phyloP scores from a whole-genome alignment of 192 early-diverging fungal species.

The Coemansia sp. region DNA sequence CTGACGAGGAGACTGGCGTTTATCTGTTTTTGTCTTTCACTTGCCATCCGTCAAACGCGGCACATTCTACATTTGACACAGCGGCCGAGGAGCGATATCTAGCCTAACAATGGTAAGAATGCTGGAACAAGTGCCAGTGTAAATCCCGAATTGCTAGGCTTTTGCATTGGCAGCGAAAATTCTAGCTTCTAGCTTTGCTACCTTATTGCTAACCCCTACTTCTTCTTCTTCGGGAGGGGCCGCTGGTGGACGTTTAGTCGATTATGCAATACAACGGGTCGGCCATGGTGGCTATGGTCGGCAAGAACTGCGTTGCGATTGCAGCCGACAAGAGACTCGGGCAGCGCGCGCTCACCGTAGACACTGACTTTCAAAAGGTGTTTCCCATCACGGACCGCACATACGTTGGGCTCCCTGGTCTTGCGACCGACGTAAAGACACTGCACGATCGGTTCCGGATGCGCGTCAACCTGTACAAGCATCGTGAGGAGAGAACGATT shows the following conservation, averaged over 20 bases:
- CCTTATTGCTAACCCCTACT: neutral
- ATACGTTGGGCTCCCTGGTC: slow-evolving; percentile 87
- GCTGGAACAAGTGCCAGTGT: neutral
- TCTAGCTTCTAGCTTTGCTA: neutral
- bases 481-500: slow-evolving; percentile 94
- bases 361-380: slow-evolving; percentile 93
- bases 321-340: slow-evolving; percentile 94
- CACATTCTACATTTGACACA: slow-evolving; percentile 4
- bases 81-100: neutral
- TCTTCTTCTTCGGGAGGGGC: neutral
- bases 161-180: neutral
- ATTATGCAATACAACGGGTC: slow-evolving; percentile 95
- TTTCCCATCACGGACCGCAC: slow-evolving; percentile 82
- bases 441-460: slow-evolving; percentile 87
- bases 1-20: neutral
- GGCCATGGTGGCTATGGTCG: slow-evolving; percentile 93
- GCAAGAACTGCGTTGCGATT: slow-evolving; percentile 98
- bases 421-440: slow-evolving; percentile 96
- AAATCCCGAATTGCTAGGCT: too few relatives aligned
- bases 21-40: neutral
- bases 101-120: slow-evolving; percentile 18
- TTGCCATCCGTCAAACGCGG: neutral
- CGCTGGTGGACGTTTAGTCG: slow-evolving; percentile 48
- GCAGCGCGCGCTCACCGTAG: slow-evolving; percentile 88
- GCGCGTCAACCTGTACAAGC: slow-evolving; percentile 94